Percentiles rank a stretch among this genome's conserved stretches.
These are phyloP conservation scores for Sechiopsis laciniata DNA, from an alignment of 306 rosid species.

Conservation along the genomic window DNA sequence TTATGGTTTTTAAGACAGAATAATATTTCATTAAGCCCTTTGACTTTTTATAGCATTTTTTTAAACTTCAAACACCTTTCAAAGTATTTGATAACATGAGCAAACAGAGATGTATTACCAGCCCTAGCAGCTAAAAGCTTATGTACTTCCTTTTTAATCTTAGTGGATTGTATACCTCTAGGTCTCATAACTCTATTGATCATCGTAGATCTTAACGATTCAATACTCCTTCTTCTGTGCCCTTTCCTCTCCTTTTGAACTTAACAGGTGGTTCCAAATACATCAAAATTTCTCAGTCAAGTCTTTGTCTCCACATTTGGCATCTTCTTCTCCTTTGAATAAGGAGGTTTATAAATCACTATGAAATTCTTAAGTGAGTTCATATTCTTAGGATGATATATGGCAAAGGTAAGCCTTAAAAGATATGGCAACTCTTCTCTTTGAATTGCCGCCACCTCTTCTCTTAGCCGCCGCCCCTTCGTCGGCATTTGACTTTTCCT, in stretches of 20 bases:
- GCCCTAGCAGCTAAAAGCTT: background rate
- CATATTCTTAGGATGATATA: too few relatives aligned
- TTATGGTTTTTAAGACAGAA: background rate
- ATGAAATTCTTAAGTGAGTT: too few relatives aligned
- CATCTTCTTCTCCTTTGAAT: too few relatives aligned
- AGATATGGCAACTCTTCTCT: too few relatives aligned
- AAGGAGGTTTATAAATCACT: too few relatives aligned
- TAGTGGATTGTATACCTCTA: background rate
- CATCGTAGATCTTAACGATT: background rate
- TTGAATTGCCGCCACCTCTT: too few relatives aligned
- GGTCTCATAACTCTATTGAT: constrained; percentile 3
- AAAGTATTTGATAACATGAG: background rate
- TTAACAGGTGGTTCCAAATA: background rate
- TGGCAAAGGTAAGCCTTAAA: too few relatives aligned
- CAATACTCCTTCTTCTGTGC: background rate
- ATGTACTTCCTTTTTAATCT: constrained; percentile 10
- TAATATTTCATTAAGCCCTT: background rate
- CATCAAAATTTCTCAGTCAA: background rate
- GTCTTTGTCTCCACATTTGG: too few relatives aligned
- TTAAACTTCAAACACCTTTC: constrained; percentile 13
- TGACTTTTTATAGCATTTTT: background rate
- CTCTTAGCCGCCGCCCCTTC: too few relatives aligned
- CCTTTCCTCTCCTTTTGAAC: background rate
- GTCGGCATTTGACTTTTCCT: too few relatives aligned
- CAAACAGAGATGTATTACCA: background rate